Evolutionary conservation across 495 filamentous ascomycete species (phyloP), one percentile per base, ranked within the genome.

Genomic region (Aspergillus sparsus): DNA sequence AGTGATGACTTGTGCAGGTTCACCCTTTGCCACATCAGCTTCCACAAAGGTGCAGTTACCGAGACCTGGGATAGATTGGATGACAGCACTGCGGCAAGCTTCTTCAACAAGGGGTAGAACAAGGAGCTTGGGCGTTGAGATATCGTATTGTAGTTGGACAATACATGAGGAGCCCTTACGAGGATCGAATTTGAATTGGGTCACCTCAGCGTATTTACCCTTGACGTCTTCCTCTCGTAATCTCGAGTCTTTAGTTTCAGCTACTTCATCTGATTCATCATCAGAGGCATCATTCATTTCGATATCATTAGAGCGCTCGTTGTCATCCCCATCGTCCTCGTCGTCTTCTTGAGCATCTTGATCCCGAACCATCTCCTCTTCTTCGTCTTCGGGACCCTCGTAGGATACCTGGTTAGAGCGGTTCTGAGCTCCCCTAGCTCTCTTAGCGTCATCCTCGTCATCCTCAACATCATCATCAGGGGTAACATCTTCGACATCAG

Each of bases 331-430:
- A 53, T 79, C 79, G 4, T 82, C 76, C 34, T 74, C 72, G 6
- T 79, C 79, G 33, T 67, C 76, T 8, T 79, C 77, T 13, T 60
- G 55, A 35, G 66, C 65, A 69, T 77, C 74, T 80, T 74, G 73
- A 12, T 64, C 66, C n/a, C 62, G 66, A 45, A 88, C 74, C 63
- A 93, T 87, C 16, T 74, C 85, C 62, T 92, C 85, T 69, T 98
- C 94, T 6, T 90, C 95, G 34, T 96, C 93, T 66, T 98, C 93
- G 34, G 92, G 92, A 7, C 83, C 92, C 39, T 89, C 95, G 68
- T 98, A 98, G 11, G 89, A 91, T 7, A 93, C 85, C 36, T 87
- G 89, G 74, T 97, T 89, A 47, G 77, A 74, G 49, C 88, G 83
- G 70, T 94, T 93, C 13, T 86, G 83, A 55, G 79, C 82, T 65